Evolutionary conservation across 176 grass and related monocot genomes (phyloP), one percentile per base, ranked within the genome.

Genomic region (Zea luxurians): DNA sequence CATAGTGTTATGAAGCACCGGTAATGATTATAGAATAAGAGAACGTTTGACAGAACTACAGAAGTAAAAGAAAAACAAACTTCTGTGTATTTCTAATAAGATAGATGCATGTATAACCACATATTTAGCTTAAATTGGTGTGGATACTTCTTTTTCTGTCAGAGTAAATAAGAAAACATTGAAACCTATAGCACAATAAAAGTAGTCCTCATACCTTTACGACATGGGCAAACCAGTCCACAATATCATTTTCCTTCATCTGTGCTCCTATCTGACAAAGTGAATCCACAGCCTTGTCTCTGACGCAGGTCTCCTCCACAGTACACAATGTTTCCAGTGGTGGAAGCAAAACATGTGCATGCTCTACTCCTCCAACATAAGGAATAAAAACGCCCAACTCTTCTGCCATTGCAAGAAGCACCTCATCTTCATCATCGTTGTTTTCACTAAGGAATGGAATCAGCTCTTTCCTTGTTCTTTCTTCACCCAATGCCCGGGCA

Each of bases 371-470:
- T 16, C 95, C 95, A 60, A 98, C 91, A 85, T 98, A 98, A 63
- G 91, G 91, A 78, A 98, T 98, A 16, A 98, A 98, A 36, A 92
- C 89, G 15, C 95, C 95, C 77, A 98, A 80, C 61, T 98, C 96
- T 80, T 98, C 96, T 5, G 96, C 96, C 91, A 98, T 98, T 34
- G 88, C 89, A 70, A 98, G 96, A 64, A 98, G 96, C 60, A 98
- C 96, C 81, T 98, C 96, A 78, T 98, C 96, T 70, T 98, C 91
- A 44, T 98, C 96, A 1, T 92, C 96, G 80, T 98, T 98, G 78
- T 98, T 98, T 87, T 98, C 96, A 71, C 91, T 90, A 6, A 98
- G 89, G 46, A 98, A 98, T 17, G 96, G 96, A 75, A 98, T 92
- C 49, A 98, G 85, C 78, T 98, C 96, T 71, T 94, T 98, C 63